Base-by-base conservation (phyloP, 1,284 basidiomycete species). In the Trichosporon sp. region DNA sequence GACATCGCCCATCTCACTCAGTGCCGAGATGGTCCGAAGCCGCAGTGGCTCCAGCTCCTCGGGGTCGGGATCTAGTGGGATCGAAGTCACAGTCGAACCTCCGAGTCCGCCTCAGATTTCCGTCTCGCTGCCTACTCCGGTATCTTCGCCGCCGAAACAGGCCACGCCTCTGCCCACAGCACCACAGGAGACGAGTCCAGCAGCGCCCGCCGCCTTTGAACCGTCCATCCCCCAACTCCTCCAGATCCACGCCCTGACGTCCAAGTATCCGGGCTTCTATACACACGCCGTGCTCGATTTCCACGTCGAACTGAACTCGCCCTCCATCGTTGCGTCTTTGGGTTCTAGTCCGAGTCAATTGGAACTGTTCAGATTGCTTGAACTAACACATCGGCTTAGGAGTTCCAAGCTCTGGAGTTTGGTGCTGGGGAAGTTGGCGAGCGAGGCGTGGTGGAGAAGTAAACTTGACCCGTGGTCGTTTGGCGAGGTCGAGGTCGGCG, bases 231-330 rank as follows among this genome's bases (percentile, higher is more conserved):
- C 67, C 3, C 73, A 74, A 54, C 70, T 67, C 37, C 68, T 68
- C 8, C 71, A 68, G 66, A 71, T 70, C 69, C 71, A 74, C 67
- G 68, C 67, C 64, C 68, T 74, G 14, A 48, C 67, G 35, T 59
- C 32, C 14, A 74, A 72, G 66, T 74, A 74, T 66, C 67, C 69
- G 37, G 73, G 73, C 35, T 74, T 71, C 69, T 74, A 74, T 35
- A 38, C 71, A 14, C 71, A 68, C 26, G 73, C 73, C 4, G 69
- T 72, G 32, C 71, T 74, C 51, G 73, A 74, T 54, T 74, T 74
- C 68, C 71, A 74, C 71, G 68, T 72, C 65, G 73, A 74, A 69
- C 73, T 74, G 40, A 68, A 69, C 21, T 69, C 71, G 10, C 14
- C 56, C 2, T 61, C 32, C n/a, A 68, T 74, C 32, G 71, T 71